A percentile compares a stretch with the other conserved stretches of the same genome.
phyloP scores from a whole-genome alignment of 208 protist species.

The Leptomonas pyrrhocoris region DNA sequence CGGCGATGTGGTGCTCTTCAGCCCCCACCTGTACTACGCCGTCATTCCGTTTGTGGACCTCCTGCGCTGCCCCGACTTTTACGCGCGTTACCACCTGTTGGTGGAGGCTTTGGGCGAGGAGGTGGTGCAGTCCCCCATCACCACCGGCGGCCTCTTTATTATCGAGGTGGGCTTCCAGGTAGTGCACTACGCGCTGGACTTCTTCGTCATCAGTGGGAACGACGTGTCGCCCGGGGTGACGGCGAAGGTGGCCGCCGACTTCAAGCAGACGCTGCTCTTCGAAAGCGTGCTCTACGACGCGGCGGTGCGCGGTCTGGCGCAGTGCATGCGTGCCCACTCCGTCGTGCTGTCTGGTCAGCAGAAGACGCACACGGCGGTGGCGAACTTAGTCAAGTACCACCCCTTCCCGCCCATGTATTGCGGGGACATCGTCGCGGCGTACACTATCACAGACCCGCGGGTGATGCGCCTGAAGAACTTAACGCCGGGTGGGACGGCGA shows the following conservation, averaged over 20 bases:
- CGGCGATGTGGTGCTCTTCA: conserved; percentile 52
- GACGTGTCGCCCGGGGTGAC: conserved; percentile 50
- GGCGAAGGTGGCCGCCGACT: conserved; percentile 63
- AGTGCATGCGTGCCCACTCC: conserved; percentile 33
- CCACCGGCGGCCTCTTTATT: conserved; percentile 68
- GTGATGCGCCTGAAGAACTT: conserved; percentile 65
- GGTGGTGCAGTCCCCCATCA: conserved; percentile 40
- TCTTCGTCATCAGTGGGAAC: conserved; percentile 78
- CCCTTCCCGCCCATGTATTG: conserved; percentile 67
- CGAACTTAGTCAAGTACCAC: conserved; percentile 76
- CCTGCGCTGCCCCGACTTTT: conserved; percentile 29
- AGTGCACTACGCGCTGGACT: conserved; percentile 86
- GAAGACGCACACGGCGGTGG: conserved; percentile 48
- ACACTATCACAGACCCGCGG: conserved; percentile 63
- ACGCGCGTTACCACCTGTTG: conserved; percentile 20
- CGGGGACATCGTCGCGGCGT: conserved; percentile 57
- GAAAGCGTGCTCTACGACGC: conserved; percentile 83
- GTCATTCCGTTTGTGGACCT: conserved; percentile 64
- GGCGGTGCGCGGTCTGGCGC: conserved; percentile 54
- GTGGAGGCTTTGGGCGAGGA: conserved; percentile 27
- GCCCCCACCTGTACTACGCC: conserved; percentile 72
- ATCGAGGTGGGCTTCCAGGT: conserved; percentile 89
- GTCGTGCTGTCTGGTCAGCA: conserved; percentile 49
- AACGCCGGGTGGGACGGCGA: conserved; percentile 12
- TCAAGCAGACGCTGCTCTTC: conserved; percentile 79